Conservation (phyloP, 768 basidiomycete genomes). For the Pulveroboletus ravenelii region DNA sequence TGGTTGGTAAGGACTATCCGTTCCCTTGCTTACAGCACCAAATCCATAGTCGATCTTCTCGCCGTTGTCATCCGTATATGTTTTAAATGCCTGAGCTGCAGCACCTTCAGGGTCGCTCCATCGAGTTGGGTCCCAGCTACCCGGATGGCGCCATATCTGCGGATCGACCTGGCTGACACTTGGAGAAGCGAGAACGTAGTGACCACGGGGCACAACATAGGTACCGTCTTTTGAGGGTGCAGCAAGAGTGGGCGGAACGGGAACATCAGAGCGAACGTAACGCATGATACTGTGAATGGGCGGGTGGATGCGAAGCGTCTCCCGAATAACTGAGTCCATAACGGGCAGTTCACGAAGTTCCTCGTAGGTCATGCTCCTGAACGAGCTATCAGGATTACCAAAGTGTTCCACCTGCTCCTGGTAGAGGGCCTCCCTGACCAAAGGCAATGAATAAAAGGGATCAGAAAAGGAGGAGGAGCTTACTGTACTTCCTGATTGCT, state of each 20-base stretch:
- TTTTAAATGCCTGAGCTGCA: constrained; percentile 71
- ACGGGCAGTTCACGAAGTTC: constrained; percentile 79
- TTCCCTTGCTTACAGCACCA: constrained; percentile 93
- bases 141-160: constrained; percentile 67
- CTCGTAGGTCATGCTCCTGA: constrained; percentile 80
- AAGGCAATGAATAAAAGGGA: neutral
- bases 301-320: constrained; percentile 89
- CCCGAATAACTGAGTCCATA: constrained; percentile 86
- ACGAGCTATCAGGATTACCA: constrained; percentile 70
- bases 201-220: constrained; percentile 86
- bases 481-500: constrained; percentile 69
- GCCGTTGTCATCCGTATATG: constrained; percentile 68
- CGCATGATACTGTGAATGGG: constrained; percentile 97
- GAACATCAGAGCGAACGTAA: constrained; percentile 80
- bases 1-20: constrained; percentile 93
- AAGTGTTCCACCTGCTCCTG: constrained; percentile 86
- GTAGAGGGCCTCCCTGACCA: constrained; percentile 72
- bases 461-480: constrained; percentile 25
- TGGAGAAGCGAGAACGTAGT: constrained; percentile 87
- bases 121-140: constrained; percentile 71
- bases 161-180: constrained; percentile 87
- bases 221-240: constrained; percentile 67
- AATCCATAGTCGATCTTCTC: constrained; percentile 97
- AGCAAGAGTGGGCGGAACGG: constrained; percentile 74
- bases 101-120: constrained; percentile 86